These are phyloP conservation scores for Poa pratensis DNA, from an alignment of 176 grass and related monocot genomes.

Conservation along the genomic window DNA sequence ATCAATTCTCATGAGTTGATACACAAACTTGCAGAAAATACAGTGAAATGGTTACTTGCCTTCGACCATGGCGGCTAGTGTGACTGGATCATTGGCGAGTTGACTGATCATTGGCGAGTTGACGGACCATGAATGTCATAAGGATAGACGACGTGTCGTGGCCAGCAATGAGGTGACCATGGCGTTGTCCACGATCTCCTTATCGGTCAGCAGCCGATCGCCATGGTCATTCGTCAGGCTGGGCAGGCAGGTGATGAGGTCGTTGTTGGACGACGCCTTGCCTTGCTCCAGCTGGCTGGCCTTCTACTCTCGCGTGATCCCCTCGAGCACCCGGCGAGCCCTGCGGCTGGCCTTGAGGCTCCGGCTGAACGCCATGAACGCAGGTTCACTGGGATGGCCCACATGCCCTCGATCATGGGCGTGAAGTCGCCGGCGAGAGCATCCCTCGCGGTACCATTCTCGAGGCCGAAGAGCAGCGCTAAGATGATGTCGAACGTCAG, in stretches of 20 bases:
- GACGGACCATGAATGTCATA: conserved; percentile 63
- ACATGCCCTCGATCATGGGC: conserved; percentile 48
- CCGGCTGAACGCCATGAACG: conserved; percentile 49
- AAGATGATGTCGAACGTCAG: conserved; percentile 59
- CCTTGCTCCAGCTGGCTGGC: conserved; percentile 20
- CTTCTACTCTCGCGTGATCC: conserved; percentile 37
- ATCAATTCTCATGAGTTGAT: not conserved
- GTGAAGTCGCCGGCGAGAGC: conserved; percentile 33
- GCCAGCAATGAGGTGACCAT: conserved; percentile 43
- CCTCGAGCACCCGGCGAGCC: conserved; percentile 30
- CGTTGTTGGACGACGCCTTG: not conserved
- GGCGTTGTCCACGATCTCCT: conserved; percentile 63
- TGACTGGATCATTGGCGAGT: conserved; percentile 48
- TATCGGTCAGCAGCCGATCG: conserved; percentile 35
- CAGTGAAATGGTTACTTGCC: conserved; percentile 19
- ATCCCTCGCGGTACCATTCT: not conserved
- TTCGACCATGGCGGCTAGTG: conserved; percentile 38
- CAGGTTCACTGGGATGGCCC: conserved; percentile 55
- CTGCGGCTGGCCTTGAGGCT: conserved; percentile 47
- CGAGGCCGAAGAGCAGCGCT: conserved; percentile 48
- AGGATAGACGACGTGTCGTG: conserved; percentile 60
- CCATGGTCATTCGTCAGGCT: not conserved
- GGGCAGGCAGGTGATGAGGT: conserved; percentile 52
- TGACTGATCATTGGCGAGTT: conserved; percentile 63
- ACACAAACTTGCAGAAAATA: not conserved